Evolutionary conservation across 352 stramenopile species (phyloP), one percentile per base, ranked within the genome.

Genomic region (Discostella stelligera): DNA sequence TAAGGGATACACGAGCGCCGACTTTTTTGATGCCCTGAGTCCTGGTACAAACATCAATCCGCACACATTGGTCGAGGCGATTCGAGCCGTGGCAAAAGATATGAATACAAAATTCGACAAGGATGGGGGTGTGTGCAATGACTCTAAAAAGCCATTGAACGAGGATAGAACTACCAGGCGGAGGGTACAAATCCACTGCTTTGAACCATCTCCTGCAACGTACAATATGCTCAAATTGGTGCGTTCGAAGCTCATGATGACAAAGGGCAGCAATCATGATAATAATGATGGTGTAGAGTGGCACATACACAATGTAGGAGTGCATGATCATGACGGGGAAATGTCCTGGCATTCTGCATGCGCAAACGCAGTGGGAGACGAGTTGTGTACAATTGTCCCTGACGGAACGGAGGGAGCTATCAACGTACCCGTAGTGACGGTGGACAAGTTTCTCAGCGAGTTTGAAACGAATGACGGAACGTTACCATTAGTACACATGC

Each of bases 1-100:
- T 32, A 79, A 79, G 56, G 71, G 71, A n/a, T 79, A 79, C 63
- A 72, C 71, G 27, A 73, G 61, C 20, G 55, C 71, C 14, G 71
- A 79, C 25, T 79, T 79, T 25, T 37, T 79, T 20, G 71, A 79
- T 44, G 63, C 71, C 6, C 16, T 79, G 3, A 68, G 53, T 65
- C 71, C 71, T 0, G 71, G 62, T 39, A 73, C 71, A 4, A 48
- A 56, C 8, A 73, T 79, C 53, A 79, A 79, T 50, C 71, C 71
- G 6, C 3, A 61, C 0, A 65, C 44, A n/a, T 37, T 79, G 8
- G 62, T 79, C 4, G 9, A 44, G 2, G 71, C 71, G 14, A 79
- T 79, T 50, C 62, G 63, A 52, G 0, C 41, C 4, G 61, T 79
- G 13, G 55, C 71, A 46, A 49, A 18, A 13, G 63, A 79, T 21